phyloP scores from a whole-genome alignment of 106 monocot genomes.

The Dioscorea zingiberensis region DNA sequence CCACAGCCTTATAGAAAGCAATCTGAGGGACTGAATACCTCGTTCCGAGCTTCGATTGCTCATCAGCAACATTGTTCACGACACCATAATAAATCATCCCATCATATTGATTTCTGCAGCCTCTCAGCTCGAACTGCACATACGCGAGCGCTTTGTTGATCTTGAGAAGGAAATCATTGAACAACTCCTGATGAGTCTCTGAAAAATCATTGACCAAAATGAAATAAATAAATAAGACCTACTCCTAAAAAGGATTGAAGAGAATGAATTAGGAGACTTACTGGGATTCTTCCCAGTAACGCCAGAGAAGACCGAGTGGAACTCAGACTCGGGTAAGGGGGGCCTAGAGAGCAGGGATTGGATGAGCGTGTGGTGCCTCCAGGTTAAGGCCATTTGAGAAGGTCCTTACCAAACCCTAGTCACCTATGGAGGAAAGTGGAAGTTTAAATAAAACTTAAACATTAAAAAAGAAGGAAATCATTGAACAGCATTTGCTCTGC shows the following conservation, averaged over 20 bases:
- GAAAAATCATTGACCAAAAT: conserved; percentile 1
- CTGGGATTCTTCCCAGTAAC: conserved; percentile 82
- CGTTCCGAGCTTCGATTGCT: conserved; percentile 90
- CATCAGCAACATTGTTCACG: conserved; percentile 83
- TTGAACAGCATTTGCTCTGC: too few relatives aligned
- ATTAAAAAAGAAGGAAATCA: too few relatives aligned
- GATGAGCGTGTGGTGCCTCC: conserved; percentile 77
- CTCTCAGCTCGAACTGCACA: conserved; percentile 86
- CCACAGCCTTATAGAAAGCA: conserved; percentile 86
- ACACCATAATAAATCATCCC: conserved; percentile 85
- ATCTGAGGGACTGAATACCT: conserved; percentile 91
- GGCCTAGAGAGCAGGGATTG: conserved; percentile 81
- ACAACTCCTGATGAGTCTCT: conserved; percentile 38
- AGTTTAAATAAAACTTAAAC: too few relatives aligned
- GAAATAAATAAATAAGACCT: background rate
- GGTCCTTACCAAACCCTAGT: background rate
- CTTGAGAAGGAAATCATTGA: conserved; percentile 61
- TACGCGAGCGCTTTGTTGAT: conserved; percentile 84
- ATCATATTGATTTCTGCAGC: conserved; percentile 87
- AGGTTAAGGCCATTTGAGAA: conserved; percentile 30
- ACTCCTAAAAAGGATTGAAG: background rate
- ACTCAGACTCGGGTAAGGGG: conserved; percentile 60
- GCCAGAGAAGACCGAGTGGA: conserved; percentile 55
- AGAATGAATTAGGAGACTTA: background rate
- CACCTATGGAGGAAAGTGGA: too few relatives aligned